Evolutionary conservation across 192 early-diverging fungal species (phyloP).

Genomic region (Kappamyces sp.): DNA sequence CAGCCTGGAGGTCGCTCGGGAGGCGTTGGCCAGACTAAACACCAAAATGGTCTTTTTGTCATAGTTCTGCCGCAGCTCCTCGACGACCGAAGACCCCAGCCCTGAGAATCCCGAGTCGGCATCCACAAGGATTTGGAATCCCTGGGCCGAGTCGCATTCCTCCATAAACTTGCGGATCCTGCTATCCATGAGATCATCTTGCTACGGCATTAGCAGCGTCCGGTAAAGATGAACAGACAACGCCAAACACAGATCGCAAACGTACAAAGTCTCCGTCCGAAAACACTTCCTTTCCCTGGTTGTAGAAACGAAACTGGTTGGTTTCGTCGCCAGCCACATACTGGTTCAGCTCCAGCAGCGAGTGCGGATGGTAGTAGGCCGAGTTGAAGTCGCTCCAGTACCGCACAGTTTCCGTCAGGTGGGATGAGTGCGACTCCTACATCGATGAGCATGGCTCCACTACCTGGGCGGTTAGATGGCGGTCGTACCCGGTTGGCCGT

Average conservation of each 20-base stretch:
- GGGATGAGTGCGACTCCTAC: conserved; percentile 45
- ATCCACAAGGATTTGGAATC: conserved; percentile 41
- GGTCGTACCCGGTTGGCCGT: no score
- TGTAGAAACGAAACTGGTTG: conserved; percentile 50
- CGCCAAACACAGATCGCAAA: background rate
- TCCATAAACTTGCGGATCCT: conserved; percentile 41
- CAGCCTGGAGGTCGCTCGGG: conserved; percentile 12
- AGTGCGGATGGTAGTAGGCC: conserved; percentile 67
- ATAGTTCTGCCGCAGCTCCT: conserved; percentile 34
- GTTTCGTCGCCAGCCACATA: conserved; percentile 51
- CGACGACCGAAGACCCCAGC: conserved; percentile 23
- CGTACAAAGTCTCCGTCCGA: conserved; percentile 17
- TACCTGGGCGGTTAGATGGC: conserved; percentile 11
- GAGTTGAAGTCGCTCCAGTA: conserved; percentile 80
- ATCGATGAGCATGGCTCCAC: conserved; percentile 33
- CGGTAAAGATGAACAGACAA: background rate
- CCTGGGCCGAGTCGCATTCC: conserved; percentile 36
- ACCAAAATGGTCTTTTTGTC: conserved; percentile 32
- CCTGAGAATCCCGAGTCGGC: conserved; percentile 38
- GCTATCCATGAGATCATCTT: conserved; percentile 37
- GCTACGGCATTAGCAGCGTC: conserved; percentile 16
- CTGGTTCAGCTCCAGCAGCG: conserved; percentile 42
- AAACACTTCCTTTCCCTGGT: conserved; percentile 47
- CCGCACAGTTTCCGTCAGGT: conserved; percentile 25
- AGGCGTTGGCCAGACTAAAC: conserved; percentile 22